phyloP scores from a whole-genome alignment of 352 stramenopile species.

The Globisporangium nagaii region DNA sequence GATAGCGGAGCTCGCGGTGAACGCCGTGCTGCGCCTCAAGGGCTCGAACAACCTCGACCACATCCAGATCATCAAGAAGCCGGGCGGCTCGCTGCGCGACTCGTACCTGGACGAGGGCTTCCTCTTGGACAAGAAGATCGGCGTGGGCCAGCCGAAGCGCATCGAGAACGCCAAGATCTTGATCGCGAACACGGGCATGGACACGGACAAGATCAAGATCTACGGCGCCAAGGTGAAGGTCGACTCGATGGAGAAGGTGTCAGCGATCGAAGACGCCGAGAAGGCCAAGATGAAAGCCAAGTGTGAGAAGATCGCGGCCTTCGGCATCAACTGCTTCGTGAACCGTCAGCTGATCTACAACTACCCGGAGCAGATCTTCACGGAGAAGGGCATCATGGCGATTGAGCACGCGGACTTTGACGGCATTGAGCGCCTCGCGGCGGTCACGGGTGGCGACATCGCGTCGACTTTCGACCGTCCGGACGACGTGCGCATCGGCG shows the following conservation, averaged over 20 bases:
- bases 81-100: slow-evolving; percentile 93
- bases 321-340: slow-evolving; percentile 99
- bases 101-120: slow-evolving; percentile 99
- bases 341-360: slow-evolving; percentile 99
- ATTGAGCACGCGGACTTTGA: slow-evolving; percentile 99
- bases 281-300: slow-evolving; percentile 99
- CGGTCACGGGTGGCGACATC: slow-evolving; percentile 95
- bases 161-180: slow-evolving; percentile 99
- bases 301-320: slow-evolving; percentile 96
- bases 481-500: slow-evolving; percentile 93
- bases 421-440: slow-evolving; percentile 96
- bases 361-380: slow-evolving; percentile 98
- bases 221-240: slow-evolving; percentile 97
- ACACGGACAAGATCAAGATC: slow-evolving; percentile 99
- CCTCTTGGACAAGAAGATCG: slow-evolving; percentile 96
- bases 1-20: slow-evolving; percentile 88
- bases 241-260: slow-evolving; percentile 98
- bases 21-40: slow-evolving; percentile 96
- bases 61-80: slow-evolving; percentile 99
- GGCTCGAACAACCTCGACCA: slow-evolving; percentile 96
- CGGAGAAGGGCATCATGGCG: slow-evolving; percentile 96
- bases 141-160: slow-evolving; percentile 92
- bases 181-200: slow-evolving; percentile 99
- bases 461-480: slow-evolving; percentile 98
- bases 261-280: slow-evolving; percentile 98